phyloP scores from a whole-genome alignment of 257 asterid species.

The Orobanche coerulescens region DNA sequence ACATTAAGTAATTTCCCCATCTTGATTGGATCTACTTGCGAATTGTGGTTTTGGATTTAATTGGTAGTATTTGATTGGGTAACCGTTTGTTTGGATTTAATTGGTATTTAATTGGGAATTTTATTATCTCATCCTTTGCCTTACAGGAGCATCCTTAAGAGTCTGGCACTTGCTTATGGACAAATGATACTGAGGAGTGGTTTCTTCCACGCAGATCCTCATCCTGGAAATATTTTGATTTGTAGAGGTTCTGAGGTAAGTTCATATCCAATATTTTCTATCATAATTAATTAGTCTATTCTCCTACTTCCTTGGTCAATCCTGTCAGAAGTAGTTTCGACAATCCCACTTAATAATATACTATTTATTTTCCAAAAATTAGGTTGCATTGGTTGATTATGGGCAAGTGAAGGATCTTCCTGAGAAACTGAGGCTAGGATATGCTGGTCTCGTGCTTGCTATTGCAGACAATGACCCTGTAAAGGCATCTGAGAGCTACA shows the following conservation, averaged over 20 bases:
- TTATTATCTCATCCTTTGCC: slow-evolving; percentile 14
- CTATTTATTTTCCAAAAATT: slow-evolving; percentile 7
- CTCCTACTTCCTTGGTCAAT: slow-evolving; percentile 14
- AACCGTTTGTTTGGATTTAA: not conserved
- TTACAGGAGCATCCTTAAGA: slow-evolving; percentile 83
- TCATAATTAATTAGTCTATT: slow-evolving; percentile 16
- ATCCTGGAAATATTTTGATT: slow-evolving; percentile 95
- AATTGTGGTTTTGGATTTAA: not conserved
- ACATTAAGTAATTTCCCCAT: not conserved
- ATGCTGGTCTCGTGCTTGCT: slow-evolving; percentile 86
- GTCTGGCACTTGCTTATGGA: slow-evolving; percentile 89
- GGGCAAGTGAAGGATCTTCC: slow-evolving; percentile 99
- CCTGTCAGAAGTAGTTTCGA: slow-evolving; percentile 1
- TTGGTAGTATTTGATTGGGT: no score
- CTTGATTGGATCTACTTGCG: not conserved
- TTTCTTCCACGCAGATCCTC: slow-evolving; percentile 99
- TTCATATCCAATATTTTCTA: slow-evolving; percentile 14
- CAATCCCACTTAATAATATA: not conserved
- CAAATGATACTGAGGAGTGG: slow-evolving; percentile 97
- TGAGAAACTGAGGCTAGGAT: slow-evolving; percentile 77
- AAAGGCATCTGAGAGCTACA: slow-evolving; percentile 81
- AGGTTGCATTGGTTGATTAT: slow-evolving; percentile 96
- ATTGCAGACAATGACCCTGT: slow-evolving; percentile 76
- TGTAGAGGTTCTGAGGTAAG: slow-evolving; percentile 92
- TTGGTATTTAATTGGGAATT: not conserved